These are phyloP conservation scores for Boletus eberwhitei DNA, from an alignment of 768 basidiomycete species.

Conservation along the genomic window DNA sequence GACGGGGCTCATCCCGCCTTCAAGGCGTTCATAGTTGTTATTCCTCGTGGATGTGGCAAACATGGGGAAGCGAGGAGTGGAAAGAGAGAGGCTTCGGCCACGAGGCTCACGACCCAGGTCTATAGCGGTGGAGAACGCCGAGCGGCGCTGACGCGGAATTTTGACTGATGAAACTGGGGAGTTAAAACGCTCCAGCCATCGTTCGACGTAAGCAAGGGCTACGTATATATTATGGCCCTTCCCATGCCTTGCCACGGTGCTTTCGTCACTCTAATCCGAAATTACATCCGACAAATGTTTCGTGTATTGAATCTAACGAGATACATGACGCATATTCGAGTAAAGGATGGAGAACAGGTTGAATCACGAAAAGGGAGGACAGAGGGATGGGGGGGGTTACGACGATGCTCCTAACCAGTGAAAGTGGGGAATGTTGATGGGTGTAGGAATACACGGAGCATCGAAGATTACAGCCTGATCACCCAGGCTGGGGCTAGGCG, in stretches of 20 bases:
- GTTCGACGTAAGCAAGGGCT: not conserved
- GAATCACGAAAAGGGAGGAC: conserved; percentile 2
- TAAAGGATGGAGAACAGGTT: not conserved
- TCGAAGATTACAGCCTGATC: conserved; percentile 36
- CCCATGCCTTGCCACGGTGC: not conserved
- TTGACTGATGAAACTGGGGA: not conserved
- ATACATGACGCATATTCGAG: conserved; percentile 4
- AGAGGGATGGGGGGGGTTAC: conserved; percentile 39
- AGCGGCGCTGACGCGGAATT: conserved; percentile 21
- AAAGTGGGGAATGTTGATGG: conserved; percentile 31
- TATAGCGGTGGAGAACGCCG: conserved; percentile 31
- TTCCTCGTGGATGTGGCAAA: conserved; percentile 35
- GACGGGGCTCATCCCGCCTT: conserved; percentile 55
- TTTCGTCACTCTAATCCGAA: not conserved
- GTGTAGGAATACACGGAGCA: conserved; percentile 38
- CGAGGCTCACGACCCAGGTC: conserved; percentile 25
- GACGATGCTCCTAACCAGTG: conserved; percentile 56
- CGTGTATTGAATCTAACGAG: conserved; percentile 2
- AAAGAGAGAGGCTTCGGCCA: conserved; percentile 13
- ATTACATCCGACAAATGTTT: not conserved
- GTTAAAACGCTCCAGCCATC: not conserved
- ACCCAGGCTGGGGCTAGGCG: not conserved
- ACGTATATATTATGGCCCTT: not conserved
- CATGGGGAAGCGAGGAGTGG: conserved; percentile 17
- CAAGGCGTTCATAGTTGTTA: conserved; percentile 56